Evolutionary conservation across 2,329 filamentous ascomycete genomes (phyloP), one percentile per base, ranked within the genome.

Genomic region (Clonostachys byssicola): DNA sequence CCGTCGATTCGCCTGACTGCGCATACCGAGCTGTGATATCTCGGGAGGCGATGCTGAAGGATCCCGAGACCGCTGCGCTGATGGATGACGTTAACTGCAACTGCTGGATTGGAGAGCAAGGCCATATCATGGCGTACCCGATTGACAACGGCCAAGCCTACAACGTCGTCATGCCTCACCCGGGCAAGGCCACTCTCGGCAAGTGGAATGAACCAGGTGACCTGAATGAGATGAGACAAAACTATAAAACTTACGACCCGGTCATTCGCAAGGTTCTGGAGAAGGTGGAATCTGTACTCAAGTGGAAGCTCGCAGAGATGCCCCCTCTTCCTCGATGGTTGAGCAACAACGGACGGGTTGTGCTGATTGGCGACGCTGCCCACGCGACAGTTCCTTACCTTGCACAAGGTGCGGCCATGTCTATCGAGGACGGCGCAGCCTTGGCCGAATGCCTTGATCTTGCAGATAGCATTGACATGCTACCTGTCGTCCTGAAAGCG

Each of bases 361-460:
- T 51, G 2, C 43, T 59, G 6, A 41, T 58, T 6, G 57, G 57
- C 14, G 57, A 59, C 41, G 53, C 54, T 2, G 52, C 54, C 34
- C 57, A 59, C 43, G 51, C 54, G 43, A 59, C 58, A 54, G 47
- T 53, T 3, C 57, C 57, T 2, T 49, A 43, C 23, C 44, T 51
- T 18, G 47, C 49, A 7, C 47, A 47, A 14, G 49, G 49, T 3
- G 49, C 49, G 5, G 42, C 49, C 36, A 45, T 23, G 30, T 20
- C 47, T 9, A 47, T 47, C 17, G 49, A 51, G 30, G 49, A 51
- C 18, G 49, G 44, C 1, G 47, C 49, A 6, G 43, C 40, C 12
- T 42, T 51, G 36, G 47, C 47, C 10, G 47, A 49, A 33, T 47
- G 45, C 35, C 34, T 50, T 5, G 17, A 12, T 10, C 41, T 30